Evolutionary conservation across 2,329 filamentous ascomycete species (phyloP), one percentile per base, ranked within the genome.

Genomic region (Aureobasidium musti): DNA sequence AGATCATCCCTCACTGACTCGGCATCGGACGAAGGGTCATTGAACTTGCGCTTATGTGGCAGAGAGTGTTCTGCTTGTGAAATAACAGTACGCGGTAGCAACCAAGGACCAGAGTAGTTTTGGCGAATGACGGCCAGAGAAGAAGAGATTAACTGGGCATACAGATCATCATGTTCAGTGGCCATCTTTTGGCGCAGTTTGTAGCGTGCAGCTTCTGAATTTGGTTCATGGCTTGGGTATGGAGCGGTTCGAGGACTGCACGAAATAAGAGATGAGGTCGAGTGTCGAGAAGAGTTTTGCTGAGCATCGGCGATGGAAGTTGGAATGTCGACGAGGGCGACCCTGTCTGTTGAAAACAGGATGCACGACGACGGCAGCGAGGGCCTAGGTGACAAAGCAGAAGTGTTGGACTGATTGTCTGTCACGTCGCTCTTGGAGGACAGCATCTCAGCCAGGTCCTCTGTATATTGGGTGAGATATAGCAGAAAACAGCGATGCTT

Each of bases 271-370:
- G 77, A 67, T 80, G 82, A 69, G 72, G 72, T 66, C 75, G 78
- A 75, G 26, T 71, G 67, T 39, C 79, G 71, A 35, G 76, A 77
- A 7, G 78, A 74, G 14, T 79, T 78, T 39, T 82, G 81, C 76
- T 92, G 90, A 21, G 85, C 86, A 68, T 86, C 81, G 70, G 90
- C 87, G 45, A 92, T 84, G 1, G 90, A 91, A 21, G 81, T 79
- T 28, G 90, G 89, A 53, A 92, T 84, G 72, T 93, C 90, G 61
- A 92, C 75, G 30, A 92, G 75, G 53, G 83, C 80, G 57, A 77
- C 73, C 4, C 80, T 77, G 1, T 75, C 71, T 69, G 82, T 86
- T 67, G 83, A 79, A 76, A 84, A 89, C 47, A 89, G 74, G 26
- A 89, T 81, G 43, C 64, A 65, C 23, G 65, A 63, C 50, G 54